Conservation (phyloP, 2,329 filamentous ascomycete species). For the Colletotrichum brevisporum region DNA sequence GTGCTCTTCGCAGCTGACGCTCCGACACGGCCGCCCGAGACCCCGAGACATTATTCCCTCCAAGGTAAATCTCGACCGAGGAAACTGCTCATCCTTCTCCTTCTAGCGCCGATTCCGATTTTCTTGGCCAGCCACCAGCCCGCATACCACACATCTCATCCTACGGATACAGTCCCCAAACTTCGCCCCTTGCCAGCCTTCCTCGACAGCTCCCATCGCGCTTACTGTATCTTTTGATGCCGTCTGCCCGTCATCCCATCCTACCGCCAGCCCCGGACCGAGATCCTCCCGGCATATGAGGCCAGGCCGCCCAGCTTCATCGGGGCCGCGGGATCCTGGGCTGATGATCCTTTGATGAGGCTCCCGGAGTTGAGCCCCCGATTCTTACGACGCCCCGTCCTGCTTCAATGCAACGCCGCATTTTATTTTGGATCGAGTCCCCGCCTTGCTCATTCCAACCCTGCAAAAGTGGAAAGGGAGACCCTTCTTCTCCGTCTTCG, state of each 20-base stretch:
- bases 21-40: slow-evolving; percentile 9
- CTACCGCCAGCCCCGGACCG: not conserved
- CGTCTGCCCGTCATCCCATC: slow-evolving; percentile 11
- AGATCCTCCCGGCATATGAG: slow-evolving; percentile 8
- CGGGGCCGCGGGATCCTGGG: not conserved
- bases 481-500: slow-evolving; percentile 5
- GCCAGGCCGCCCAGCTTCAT: not conserved
- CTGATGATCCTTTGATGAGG: slow-evolving; percentile 10
- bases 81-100: not conserved
- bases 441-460: not conserved
- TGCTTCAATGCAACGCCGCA: slow-evolving; percentile 17
- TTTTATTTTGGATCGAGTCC: slow-evolving; percentile 3
- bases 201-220: not conserved
- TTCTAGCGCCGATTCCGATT: slow-evolving; percentile 19
- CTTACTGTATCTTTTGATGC: not conserved
- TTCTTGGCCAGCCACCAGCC: not conserved
- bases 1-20: slow-evolving; percentile 33
- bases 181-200: not conserved
- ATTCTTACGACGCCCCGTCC: slow-evolving; percentile 10
- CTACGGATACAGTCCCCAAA: not conserved
- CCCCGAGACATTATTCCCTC: slow-evolving; percentile 5
- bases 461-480: slow-evolving; percentile 22
- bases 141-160: not conserved
- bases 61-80: not conserved
- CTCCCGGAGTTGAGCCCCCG: slow-evolving; percentile 16